Evolutionary conservation across 2,329 filamentous ascomycete genomes (phyloP), one percentile per base, ranked within the genome.

Genomic region (Furcasterigmium furcatum): DNA sequence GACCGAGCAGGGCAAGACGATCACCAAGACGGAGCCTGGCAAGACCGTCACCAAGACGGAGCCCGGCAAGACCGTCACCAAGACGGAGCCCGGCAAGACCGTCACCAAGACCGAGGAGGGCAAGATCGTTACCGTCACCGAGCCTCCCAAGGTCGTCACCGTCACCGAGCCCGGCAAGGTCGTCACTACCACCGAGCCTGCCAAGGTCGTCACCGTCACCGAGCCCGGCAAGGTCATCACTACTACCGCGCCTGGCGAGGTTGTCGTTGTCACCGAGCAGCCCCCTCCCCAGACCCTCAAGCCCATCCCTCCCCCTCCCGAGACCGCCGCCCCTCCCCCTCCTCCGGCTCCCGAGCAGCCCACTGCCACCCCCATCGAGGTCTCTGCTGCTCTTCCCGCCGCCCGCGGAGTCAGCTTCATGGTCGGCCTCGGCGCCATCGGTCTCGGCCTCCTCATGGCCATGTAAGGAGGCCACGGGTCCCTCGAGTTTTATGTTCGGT

Each of bases 351-450:
- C 40, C 14, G 40, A 34, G 27, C 25, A 42, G 40, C 40, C 40
- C 19, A n/a, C 40, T 18, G 29, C 18, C 40, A 32, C 40, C 27
- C 27, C 19, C 18, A 19, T 42, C 40, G 20, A 34, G 13, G 40
- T 32, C 27, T 21, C 24, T 13, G 40, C 27, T 21, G 24, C 29
- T 20, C n/a, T n/a, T n/a, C 20, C 46, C 13, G 24, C 35, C 9
- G 34, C 47, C n/a, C 41, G 35, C 18, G 29, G 39, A 4, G n/a
- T 32, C 27, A 19, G 20, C 14, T 39, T 36, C 16, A 8, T 48
- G 24, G 25, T 27, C 13, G 19, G 38, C 5, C 27, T 50, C 10
- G 48, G 40, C 8, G 46, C 30, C 19, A 30, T 50, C 24, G 41
- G 34, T 7, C 18, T 44, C 20, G 48, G 46, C 7, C 25, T 48